phyloP scores from a whole-genome alignment of 345 rosid genomes.

The Bruguiera sexangula region DNA sequence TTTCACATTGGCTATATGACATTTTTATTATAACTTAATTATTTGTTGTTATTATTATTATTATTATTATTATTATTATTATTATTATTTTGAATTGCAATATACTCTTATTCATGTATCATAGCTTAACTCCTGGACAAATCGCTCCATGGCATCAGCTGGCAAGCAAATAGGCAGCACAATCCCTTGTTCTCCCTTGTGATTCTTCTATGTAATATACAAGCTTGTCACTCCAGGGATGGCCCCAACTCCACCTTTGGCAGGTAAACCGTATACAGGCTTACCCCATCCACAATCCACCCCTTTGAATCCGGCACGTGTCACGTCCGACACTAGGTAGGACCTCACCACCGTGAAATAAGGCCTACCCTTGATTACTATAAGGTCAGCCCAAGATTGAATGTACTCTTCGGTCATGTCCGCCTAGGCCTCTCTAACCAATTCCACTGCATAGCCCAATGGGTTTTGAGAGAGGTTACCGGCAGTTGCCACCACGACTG shows the following conservation, averaged over 20 bases:
- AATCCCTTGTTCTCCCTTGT: slow-evolving; percentile 18
- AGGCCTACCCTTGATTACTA: slow-evolving; percentile 19
- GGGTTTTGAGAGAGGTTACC: slow-evolving; percentile 3
- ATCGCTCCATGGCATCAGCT: slow-evolving; percentile 14
- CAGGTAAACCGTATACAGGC: slow-evolving; percentile 12
- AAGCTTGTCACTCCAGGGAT: slow-evolving; percentile 2
- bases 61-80: too few relatives aligned
- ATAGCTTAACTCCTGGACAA: neutral
- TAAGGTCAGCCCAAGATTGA: slow-evolving; percentile 19
- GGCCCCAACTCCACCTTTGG: neutral
- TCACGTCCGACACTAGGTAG: slow-evolving; percentile 15
- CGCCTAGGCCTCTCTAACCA: slow-evolving; percentile 22
- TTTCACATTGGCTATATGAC: too few relatives aligned
- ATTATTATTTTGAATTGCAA: too few relatives aligned
- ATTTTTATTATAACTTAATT: too few relatives aligned
- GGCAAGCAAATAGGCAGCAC: slow-evolving; percentile 21
- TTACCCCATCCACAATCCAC: slow-evolving; percentile 27
- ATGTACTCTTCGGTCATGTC: slow-evolving; percentile 23
- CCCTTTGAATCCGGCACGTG: neutral
- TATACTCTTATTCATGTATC: too few relatives aligned
- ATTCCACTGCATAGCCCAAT: slow-evolving; percentile 13
- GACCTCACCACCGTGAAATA: slow-evolving; percentile 11
- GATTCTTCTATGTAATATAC: neutral
- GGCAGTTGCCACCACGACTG: slow-evolving; percentile 18
- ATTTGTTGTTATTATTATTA: too few relatives aligned